Percentiles rank a stretch among this genome's conserved stretches.
Conservation (phyloP, 805 yeast species). For the Cephaloascus albidus region DNA sequence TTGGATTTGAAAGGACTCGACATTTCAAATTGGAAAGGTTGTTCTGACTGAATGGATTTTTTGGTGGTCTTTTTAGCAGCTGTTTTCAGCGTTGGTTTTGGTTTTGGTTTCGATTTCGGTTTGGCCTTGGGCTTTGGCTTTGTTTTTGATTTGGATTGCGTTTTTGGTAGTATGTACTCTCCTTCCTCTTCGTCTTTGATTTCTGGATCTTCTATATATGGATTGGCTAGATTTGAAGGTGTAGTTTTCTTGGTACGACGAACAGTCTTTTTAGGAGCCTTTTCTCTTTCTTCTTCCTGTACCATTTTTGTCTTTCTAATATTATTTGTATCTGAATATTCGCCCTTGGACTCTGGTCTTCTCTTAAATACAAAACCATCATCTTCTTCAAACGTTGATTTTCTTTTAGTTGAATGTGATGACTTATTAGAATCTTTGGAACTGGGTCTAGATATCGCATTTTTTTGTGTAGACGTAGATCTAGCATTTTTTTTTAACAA, state of each 20-base stretch:
- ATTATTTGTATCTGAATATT: not conserved
- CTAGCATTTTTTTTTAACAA: not conserved
- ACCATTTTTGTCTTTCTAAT: not conserved
- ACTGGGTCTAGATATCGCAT: not conserved
- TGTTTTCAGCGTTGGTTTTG: not conserved
- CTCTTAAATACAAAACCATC: conserved; percentile 1
- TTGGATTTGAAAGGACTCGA: not conserved
- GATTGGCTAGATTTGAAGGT: not conserved
- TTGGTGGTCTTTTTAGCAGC: not conserved
- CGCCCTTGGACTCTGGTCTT: not conserved
- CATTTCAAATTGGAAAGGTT: not conserved
- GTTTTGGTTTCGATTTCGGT: conserved; percentile 1
- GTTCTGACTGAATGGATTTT: not conserved
- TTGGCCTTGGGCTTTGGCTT: conserved; percentile 1
- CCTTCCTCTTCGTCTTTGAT: conserved; percentile 1
- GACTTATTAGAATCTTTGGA: not conserved
- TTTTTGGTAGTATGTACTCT: not conserved
- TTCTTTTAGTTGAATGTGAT: not conserved
- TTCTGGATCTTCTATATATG: not conserved
- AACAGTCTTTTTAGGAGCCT: not conserved
- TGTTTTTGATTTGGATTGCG: not conserved
- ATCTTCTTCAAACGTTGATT: not conserved
- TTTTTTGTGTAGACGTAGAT: too few species aligned
- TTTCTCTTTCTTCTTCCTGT: not conserved
- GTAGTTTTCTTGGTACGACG: not conserved